Conservation (phyloP, 1,284 basidiomycete genomes). For the Phaffia rhodozyma region DNA sequence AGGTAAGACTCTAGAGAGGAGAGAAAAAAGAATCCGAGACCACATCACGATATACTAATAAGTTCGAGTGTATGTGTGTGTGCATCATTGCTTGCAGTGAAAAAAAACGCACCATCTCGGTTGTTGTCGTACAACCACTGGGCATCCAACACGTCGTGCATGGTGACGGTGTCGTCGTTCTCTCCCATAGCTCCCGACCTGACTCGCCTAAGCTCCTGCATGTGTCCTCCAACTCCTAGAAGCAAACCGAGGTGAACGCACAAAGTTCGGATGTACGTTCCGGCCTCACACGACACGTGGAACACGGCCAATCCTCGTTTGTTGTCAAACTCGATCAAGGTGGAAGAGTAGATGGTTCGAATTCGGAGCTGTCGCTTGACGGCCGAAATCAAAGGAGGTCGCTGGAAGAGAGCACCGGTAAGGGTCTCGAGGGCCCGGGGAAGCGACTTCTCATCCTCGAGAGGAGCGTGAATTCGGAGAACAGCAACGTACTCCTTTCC, state of each 20-base stretch:
- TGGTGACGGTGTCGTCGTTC: conserved; percentile 96
- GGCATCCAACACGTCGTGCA: conserved; percentile 99
- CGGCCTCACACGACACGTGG: conserved; percentile 98
- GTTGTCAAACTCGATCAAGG: conserved; percentile 94
- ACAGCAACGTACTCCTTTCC: conserved; percentile 99
- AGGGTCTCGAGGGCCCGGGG: conserved; percentile 91
- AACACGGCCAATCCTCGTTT: conserved; percentile 94
- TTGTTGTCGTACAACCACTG: conserved; percentile 99
- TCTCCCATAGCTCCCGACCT: conserved; percentile 92
- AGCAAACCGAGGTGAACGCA: conserved; percentile 94
- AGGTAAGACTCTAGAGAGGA: conserved; percentile 71
- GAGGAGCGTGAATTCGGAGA: conserved; percentile 72
- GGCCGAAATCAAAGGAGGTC: conserved; percentile 95
- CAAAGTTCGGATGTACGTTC: conserved; percentile 95
- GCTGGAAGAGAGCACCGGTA: conserved; percentile 96
- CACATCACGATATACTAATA: neutral
- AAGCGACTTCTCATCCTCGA: conserved; percentile 71
- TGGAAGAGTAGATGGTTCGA: conserved; percentile 94
- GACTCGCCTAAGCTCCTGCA: conserved; percentile 96
- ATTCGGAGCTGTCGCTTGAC: conserved; percentile 98
- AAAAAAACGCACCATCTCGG: conserved; percentile 61
- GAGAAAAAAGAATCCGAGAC: neutral
- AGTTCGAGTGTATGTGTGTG: no score
- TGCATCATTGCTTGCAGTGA: no score
- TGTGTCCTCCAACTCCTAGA: conserved; percentile 94